Base-by-base conservation (phyloP, 2,329 filamentous ascomycete species). In the Microcyclosporella mali region DNA sequence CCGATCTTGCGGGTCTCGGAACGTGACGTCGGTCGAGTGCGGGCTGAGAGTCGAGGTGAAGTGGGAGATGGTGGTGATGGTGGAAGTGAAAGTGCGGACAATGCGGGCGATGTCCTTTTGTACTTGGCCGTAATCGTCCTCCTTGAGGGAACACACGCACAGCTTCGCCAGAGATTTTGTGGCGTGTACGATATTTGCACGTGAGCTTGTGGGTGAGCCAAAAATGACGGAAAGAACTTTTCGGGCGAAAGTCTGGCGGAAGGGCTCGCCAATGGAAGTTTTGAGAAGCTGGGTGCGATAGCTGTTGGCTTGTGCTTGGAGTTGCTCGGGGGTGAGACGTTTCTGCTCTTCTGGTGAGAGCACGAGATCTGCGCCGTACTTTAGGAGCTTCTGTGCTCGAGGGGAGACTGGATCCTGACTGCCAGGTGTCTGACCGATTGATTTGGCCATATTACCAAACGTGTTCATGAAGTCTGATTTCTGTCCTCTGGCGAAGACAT, bases 71-170 rank as follows among this genome's bases (percentile, higher is more conserved):
- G 79, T 79, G 41, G 70, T 74, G 43, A 88, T 81, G 0, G 85
- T 80, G 0, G 63, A 55, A 0, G 86, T 89, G 47, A 94, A 78
- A 1, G 80, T 78, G 35, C 83, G 78, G 38, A 95, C 78, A 43
- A 94, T 82, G 37, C 68, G 68, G 1, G 85, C 79, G 2, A 97
- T 80, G 51, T 92, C 85, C 33, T 81, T 74, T 52, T 94, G 84
- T n/a, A 94, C 90, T 54, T 86, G 85, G 11, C 90, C 90, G 59
- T 81, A 92, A 35, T 76, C 75, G 61, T 97, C 90, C 64, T 97
- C 89, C 3, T 71, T 70, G 41, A 95, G 67, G 63, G 85, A 90
- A 49, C 77, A 77, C 3, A 87, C 75, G 0, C 85, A 77, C 19
- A 97, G 72, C n/a, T 43, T 40, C 21, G 50, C 51, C 1, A 94